phyloP scores from a whole-genome alignment of 306 rosid genomes.

The Cicer cuneatum region DNA sequence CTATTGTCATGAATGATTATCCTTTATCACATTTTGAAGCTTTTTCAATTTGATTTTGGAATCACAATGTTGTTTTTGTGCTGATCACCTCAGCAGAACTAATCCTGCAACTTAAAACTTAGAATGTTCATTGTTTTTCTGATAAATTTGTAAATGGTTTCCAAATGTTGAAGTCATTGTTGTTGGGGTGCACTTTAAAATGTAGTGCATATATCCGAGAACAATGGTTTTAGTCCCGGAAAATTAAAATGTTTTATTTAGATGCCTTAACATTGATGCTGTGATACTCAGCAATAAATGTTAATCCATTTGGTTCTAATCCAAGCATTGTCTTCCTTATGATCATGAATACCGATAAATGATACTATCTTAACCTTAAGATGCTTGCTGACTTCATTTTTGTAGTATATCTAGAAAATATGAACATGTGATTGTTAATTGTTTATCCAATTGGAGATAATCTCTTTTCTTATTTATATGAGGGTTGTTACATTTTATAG shows the following conservation, averaged over 20 bases:
- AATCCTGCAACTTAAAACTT: conserved; percentile 33
- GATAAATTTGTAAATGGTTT: conserved; percentile 36
- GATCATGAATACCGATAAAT: conserved; percentile 20
- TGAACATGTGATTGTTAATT: conserved; percentile 30
- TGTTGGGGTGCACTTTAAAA: conserved; percentile 39
- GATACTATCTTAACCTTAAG: conserved; percentile 40
- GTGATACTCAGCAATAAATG: conserved; percentile 32
- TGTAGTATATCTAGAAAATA: conserved; percentile 13
- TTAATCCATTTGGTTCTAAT: conserved; percentile 39
- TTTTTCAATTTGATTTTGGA: conserved; percentile 30
- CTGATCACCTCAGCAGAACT: conserved; percentile 37
- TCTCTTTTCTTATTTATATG: conserved; percentile 32
- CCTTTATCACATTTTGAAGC: conserved; percentile 16
- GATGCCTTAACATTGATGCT: conserved; percentile 27
- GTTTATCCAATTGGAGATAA: conserved; percentile 32
- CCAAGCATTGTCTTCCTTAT: conserved; percentile 42
- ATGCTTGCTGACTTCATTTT: conserved; percentile 34
- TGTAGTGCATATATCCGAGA: conserved; percentile 14
- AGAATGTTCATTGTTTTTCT: conserved; percentile 41
- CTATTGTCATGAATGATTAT: not conserved
- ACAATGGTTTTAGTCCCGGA: conserved; percentile 9
- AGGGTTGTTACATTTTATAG: conserved; percentile 31
- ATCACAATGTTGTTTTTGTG: conserved; percentile 24
- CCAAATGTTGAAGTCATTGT: conserved; percentile 35
- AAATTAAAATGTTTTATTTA: conserved; percentile 11